Conservation (phyloP, 1,139 yeast species). For the Pichia kudriavzevii region DNA sequence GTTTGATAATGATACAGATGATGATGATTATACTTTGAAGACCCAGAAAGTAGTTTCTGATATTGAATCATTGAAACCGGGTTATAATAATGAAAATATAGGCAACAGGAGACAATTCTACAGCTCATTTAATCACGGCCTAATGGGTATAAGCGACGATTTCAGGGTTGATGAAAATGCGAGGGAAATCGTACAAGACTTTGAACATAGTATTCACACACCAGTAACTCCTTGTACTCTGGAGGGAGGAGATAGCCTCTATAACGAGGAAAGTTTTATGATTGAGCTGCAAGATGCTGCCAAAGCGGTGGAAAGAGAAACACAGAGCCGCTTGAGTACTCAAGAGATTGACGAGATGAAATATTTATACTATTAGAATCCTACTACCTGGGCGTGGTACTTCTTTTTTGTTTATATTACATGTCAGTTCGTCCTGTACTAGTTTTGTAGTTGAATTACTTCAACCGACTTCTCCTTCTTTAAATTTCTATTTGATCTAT, state of each 20-base stretch:
- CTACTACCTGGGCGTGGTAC: neutral
- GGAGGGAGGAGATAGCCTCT: neutral
- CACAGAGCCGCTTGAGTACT: neutral
- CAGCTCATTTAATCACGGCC: no score
- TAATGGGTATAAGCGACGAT: no score
- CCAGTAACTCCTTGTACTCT: conserved; percentile 2
- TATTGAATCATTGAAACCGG: no score
- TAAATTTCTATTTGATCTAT: no score
- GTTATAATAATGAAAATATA: neutral
- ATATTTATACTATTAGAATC: conserved; percentile 10
- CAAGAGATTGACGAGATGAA: conserved; percentile 11
- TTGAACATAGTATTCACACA: conserved; percentile 4
- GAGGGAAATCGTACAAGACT: neutral
- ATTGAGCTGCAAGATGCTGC: conserved; percentile 8
- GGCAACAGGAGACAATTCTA: no score
- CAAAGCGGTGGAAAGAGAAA: conserved; percentile 6
- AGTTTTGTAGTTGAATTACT: no score
- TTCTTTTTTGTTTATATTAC: neutral
- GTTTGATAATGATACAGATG: neutral
- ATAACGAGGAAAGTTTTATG: conserved; percentile 5
- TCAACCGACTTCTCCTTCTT: no score
- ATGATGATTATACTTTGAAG: neutral
- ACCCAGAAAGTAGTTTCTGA: neutral
- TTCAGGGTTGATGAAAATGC: conserved; percentile 3
- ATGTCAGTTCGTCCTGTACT: no score